A percentile compares a stretch with the other conserved stretches of the same genome.
phyloP scores from a whole-genome alignment of 1,139 yeast species.

The Casaregolazyma lundiana region DNA sequence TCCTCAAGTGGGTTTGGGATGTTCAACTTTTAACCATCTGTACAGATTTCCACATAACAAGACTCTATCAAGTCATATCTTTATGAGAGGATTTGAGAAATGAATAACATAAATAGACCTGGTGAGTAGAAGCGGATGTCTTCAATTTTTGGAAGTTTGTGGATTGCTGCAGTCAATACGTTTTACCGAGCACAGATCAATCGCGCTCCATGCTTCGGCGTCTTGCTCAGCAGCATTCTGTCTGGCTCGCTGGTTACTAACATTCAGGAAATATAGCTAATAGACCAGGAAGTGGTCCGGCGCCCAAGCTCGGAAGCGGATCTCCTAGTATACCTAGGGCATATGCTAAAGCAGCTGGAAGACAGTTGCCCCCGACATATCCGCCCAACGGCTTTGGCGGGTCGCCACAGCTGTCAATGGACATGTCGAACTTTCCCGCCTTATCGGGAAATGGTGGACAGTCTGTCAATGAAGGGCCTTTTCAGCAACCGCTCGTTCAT shows the following conservation, averaged over 20 bases:
- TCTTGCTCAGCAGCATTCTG: no score
- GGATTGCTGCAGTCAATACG: no score
- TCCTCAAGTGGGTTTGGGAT: background rate
- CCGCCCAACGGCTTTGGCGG: conserved; percentile 12
- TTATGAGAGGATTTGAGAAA: background rate
- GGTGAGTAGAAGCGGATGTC: conserved; percentile 4
- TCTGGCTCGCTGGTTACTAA: background rate
- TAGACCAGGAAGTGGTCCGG: conserved; percentile 10
- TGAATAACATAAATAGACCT: conserved; percentile 10
- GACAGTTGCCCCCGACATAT: conserved; percentile 13
- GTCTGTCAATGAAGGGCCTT: conserved; percentile 1
- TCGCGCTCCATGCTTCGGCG: no score
- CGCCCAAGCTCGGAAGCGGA: conserved; percentile 5
- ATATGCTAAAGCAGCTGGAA: conserved; percentile 9
- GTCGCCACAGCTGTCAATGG: conserved; percentile 7
- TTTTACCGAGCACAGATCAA: no score
- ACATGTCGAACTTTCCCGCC: conserved; percentile 12
- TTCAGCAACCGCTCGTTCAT: conserved; percentile 2
- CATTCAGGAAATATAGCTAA: background rate
- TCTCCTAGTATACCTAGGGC: conserved; percentile 9
- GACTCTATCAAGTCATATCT: background rate
- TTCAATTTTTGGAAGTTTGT: background rate
- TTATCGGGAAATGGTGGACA: conserved; percentile 8
- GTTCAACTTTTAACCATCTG: background rate
- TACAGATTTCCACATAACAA: background rate